These are phyloP conservation scores for Epichloe sibirici DNA, from an alignment of 2,329 filamentous ascomycete genomes.

Conservation along the genomic window DNA sequence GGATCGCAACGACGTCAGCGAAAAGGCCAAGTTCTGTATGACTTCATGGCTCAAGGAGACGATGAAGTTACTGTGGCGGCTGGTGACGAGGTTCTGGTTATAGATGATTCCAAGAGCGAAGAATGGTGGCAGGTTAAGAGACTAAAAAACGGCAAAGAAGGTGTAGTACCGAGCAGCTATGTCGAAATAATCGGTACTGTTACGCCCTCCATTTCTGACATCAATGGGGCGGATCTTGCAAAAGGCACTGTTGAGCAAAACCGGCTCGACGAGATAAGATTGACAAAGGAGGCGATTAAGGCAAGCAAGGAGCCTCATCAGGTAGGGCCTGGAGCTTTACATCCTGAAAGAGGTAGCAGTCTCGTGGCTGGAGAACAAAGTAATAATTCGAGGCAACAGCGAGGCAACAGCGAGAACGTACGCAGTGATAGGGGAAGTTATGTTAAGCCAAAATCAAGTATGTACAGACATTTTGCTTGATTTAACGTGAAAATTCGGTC, in stretches of 20 bases:
- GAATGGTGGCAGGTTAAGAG: constrained; percentile 97
- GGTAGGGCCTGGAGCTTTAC: constrained; percentile 64
- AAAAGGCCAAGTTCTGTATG: constrained; percentile 79
- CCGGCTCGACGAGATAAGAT: constrained; percentile 65
- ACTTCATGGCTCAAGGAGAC: constrained; percentile 92
- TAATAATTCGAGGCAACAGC: constrained; percentile 60
- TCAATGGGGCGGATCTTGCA: constrained; percentile 35
- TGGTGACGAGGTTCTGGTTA: constrained; percentile 79
- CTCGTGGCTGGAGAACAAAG: constrained; percentile 52
- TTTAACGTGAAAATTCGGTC: neutral
- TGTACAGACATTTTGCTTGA: constrained; percentile 21
- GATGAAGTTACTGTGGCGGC: constrained; percentile 88
- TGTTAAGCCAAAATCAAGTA: constrained; percentile 58
- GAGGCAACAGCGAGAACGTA: constrained; percentile 56
- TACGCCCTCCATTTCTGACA: constrained; percentile 32
- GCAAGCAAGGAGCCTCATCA: constrained; percentile 43
- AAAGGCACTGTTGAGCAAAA: constrained; percentile 66
- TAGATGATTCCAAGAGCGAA: constrained; percentile 85
- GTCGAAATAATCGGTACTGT: constrained; percentile 72
- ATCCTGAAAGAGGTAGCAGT: constrained; percentile 72
- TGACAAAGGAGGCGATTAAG: constrained; percentile 69
- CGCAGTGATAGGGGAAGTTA: constrained; percentile 41
- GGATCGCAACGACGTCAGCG: constrained; percentile 58
- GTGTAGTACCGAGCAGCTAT: constrained; percentile 93
- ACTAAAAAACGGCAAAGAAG: constrained; percentile 84